Conservation (phyloP, 2,329 filamentous ascomycete genomes). For the Bimuria novae-zelandiae region DNA sequence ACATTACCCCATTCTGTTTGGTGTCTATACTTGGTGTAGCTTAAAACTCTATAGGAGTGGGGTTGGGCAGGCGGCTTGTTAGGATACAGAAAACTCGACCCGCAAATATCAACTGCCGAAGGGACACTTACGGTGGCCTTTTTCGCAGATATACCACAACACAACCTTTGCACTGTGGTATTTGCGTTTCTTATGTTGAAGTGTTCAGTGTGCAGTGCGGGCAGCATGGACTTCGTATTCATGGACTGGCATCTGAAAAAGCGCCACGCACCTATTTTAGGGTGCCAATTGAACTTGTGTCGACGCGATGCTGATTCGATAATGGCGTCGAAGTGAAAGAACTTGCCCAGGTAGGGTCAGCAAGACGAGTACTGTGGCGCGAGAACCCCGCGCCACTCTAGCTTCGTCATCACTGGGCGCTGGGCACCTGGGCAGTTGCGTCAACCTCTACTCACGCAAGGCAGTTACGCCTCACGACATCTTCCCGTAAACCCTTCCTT, state of each 20-base stretch:
- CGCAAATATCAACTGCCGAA: constrained; percentile 4
- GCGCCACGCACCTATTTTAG: background rate
- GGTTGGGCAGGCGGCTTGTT: constrained; percentile 14
- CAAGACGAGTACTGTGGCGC: too few relatives aligned
- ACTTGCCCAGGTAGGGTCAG: too few relatives aligned
- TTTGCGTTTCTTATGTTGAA: background rate
- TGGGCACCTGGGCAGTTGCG: constrained; percentile 6
- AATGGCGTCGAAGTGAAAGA: background rate
- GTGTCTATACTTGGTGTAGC: constrained; percentile 33
- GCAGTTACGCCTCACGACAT: constrained; percentile 6
- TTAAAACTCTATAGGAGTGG: too few relatives aligned
- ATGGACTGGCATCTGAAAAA: too few relatives aligned
- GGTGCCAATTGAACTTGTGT: too few relatives aligned
- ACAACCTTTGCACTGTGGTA: background rate
- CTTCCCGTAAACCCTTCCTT: constrained; percentile 4
- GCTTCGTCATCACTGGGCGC: constrained; percentile 5
- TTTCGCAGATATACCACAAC: background rate
- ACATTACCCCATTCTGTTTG: constrained; percentile 20
- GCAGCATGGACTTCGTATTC: too few relatives aligned
- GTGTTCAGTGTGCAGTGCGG: too few relatives aligned
- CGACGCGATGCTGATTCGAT: too few relatives aligned
- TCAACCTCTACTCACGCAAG: constrained; percentile 10
- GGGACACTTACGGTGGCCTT: background rate
- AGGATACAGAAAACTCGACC: constrained; percentile 16
- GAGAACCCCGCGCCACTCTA: constrained; percentile 1